These are phyloP conservation scores for Mycena kentingensis DNA, from an alignment of 768 basidiomycete genomes.

Conservation along the genomic window DNA sequence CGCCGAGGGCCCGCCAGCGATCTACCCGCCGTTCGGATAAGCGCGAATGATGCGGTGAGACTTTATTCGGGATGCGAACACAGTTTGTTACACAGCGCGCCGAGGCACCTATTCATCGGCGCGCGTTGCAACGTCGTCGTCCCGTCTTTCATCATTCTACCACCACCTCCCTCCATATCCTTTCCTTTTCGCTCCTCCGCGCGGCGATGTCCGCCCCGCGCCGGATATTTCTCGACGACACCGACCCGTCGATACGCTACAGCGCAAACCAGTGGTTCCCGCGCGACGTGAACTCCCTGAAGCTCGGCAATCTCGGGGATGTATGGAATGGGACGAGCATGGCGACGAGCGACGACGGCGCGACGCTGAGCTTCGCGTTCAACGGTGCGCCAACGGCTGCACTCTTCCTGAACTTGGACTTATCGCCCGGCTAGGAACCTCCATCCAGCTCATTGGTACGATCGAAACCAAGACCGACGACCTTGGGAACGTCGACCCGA, in stretches of 20 bases:
- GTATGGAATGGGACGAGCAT: neutral
- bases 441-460: neutral
- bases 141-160: too few relatives aligned
- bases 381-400: neutral
- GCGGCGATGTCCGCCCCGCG: too few relatives aligned
- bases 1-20: too few relatives aligned
- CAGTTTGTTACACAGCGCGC: too few relatives aligned
- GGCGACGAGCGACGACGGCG: neutral
- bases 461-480: neutral
- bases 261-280: neutral
- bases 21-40: too few relatives aligned
- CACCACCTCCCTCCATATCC: too few relatives aligned
- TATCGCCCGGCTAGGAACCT: neutral
- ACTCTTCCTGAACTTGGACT: neutral
- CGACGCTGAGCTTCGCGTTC: neutral
- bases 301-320: neutral
- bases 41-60: too few relatives aligned
- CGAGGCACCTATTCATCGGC: too few relatives aligned
- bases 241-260: neutral
- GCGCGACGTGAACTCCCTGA: neutral
- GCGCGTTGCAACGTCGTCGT: too few relatives aligned
- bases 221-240: too few relatives aligned
- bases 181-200: too few relatives aligned
- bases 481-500: slow-evolving; percentile 25
- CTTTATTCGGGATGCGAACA: too few relatives aligned